Evolutionary conservation across 352 stramenopile genomes (phyloP).

Genomic region (Pythium utonaiense): DNA sequence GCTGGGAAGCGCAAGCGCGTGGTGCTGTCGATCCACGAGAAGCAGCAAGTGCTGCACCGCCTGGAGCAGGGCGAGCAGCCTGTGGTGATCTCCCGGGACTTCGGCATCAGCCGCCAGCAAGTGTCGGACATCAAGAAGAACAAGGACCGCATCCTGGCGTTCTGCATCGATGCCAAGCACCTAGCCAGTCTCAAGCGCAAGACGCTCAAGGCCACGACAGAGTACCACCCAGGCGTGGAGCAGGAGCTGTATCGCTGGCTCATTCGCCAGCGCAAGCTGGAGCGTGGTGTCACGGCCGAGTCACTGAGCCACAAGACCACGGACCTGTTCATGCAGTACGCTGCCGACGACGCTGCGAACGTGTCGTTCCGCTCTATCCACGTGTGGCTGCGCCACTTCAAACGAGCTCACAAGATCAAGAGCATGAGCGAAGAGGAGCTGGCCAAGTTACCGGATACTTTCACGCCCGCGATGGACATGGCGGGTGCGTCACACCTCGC

Average conservation of each 20-base stretch:
- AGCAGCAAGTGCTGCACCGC: constrained; percentile 77
- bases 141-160: constrained; percentile 67
- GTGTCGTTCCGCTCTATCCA: constrained; percentile 42
- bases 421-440: constrained; percentile 47
- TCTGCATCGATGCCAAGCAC: constrained; percentile 74
- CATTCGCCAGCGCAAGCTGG: constrained; percentile 59
- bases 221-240: constrained; percentile 75
- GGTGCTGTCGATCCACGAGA: constrained; percentile 80
- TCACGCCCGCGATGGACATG: constrained; percentile 65
- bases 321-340: constrained; percentile 73
- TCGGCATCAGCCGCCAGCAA: constrained; percentile 77
- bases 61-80: constrained; percentile 66
- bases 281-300: constrained; percentile 43
- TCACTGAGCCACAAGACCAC: constrained; percentile 46
- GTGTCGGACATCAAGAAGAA: constrained; percentile 89
- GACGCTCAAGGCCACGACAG: constrained; percentile 61
- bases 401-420: constrained; percentile 60
- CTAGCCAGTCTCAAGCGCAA: constrained; percentile 68
- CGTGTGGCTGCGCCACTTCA: constrained; percentile 69
- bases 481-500: constrained; percentile 3
- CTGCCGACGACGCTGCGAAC: constrained; percentile 28
- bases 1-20: constrained; percentile 71
- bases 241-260: constrained; percentile 84
- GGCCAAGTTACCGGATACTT: constrained; percentile 43
- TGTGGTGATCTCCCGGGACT: constrained; percentile 48